A percentile compares a stretch with the other conserved stretches of the same genome.
Evolutionary conservation across 163 green algal species (phyloP).

Genomic region (Scenedesmus sp.): DNA sequence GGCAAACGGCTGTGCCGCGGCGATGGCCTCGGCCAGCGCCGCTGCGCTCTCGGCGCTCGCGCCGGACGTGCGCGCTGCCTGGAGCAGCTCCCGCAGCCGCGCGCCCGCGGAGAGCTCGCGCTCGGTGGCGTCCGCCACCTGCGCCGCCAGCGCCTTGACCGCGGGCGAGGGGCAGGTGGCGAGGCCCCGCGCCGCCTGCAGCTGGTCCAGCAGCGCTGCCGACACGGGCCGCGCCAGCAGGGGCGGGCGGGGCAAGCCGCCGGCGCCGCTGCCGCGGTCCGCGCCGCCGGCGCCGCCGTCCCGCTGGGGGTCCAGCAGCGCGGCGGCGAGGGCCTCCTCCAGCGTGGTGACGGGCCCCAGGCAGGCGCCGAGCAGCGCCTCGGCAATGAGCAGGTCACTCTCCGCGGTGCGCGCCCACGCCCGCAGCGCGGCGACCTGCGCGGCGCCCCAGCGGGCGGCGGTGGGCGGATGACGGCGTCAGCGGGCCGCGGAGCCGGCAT

Average conservation of each 20-base stretch:
- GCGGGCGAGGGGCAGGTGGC: slow-evolving; percentile 7
- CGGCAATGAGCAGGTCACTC: slow-evolving; percentile 64
- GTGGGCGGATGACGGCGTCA: too few species aligned
- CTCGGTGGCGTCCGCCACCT: slow-evolving; percentile 19
- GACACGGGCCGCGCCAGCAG: slow-evolving; percentile 21
- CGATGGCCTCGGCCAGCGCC: slow-evolving; percentile 58
- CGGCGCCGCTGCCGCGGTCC: not conserved
- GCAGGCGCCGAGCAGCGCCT: slow-evolving; percentile 60
- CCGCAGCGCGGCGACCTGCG: slow-evolving; percentile 58
- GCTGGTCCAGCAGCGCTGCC: slow-evolving; percentile 23
- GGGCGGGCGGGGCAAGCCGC: slow-evolving; percentile 14
- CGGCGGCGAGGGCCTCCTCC: slow-evolving; percentile 50
- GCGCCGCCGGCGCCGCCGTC: not conserved
- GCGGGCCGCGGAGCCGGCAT: too few species aligned
- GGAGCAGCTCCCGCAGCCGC: slow-evolving; percentile 53
- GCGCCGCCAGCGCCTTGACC: slow-evolving; percentile 26
- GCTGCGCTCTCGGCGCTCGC: slow-evolving; percentile 34
- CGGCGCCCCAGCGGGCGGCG: not conserved
- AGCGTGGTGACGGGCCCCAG: slow-evolving; percentile 45
- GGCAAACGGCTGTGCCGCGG: slow-evolving; percentile 56
- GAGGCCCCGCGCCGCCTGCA: slow-evolving; percentile 22
- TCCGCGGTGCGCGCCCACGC: slow-evolving; percentile 64
- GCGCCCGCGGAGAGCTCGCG: slow-evolving; percentile 51
- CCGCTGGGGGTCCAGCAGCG: slow-evolving; percentile 22
- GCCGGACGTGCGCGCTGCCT: not conserved